Evolutionary conservation across 179 eudicot genomes (phyloP).

Genomic region (Camellia oleifera): DNA sequence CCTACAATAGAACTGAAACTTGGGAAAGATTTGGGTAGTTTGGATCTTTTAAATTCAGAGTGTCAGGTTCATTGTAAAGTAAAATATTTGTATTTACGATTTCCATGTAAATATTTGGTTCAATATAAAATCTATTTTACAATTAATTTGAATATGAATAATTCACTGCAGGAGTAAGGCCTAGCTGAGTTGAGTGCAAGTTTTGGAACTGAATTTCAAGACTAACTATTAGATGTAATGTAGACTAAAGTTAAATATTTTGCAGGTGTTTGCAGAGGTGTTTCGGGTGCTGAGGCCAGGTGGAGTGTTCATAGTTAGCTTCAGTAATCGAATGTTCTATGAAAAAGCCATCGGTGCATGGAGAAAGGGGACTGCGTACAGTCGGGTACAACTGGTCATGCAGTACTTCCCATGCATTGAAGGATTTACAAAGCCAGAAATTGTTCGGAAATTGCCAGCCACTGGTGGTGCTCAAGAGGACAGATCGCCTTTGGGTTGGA

Average conservation of each 20-base stretch:
- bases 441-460: conserved; percentile 35
- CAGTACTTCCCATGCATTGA: conserved; percentile 63
- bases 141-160: too few species aligned
- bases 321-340: conserved; percentile 63
- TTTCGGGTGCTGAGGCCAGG: conserved; percentile 44
- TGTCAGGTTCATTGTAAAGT: too few species aligned
- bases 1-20: too few species aligned
- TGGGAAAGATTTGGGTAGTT: too few species aligned
- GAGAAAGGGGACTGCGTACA: conserved; percentile 56
- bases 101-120: too few species aligned
- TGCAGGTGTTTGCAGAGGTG: too few species aligned
- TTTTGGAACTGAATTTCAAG: too few species aligned
- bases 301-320: conserved; percentile 64
- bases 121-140: too few species aligned
- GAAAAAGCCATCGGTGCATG: conserved; percentile 63
- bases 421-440: conserved; percentile 57
- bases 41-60: too few species aligned
- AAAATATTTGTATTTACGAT: too few species aligned
- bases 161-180: background rate
- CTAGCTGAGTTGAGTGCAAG: conserved; percentile 12
- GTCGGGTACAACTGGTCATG: conserved; percentile 51
- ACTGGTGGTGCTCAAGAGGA: conserved; percentile 14
- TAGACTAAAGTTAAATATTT: too few species aligned
- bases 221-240: too few species aligned
- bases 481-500: conserved; percentile 32